Percentiles rank a stretch among this genome's conserved stretches.
Conservation (phyloP, 306 rosid genomes). For the Quercus bicolor region DNA sequence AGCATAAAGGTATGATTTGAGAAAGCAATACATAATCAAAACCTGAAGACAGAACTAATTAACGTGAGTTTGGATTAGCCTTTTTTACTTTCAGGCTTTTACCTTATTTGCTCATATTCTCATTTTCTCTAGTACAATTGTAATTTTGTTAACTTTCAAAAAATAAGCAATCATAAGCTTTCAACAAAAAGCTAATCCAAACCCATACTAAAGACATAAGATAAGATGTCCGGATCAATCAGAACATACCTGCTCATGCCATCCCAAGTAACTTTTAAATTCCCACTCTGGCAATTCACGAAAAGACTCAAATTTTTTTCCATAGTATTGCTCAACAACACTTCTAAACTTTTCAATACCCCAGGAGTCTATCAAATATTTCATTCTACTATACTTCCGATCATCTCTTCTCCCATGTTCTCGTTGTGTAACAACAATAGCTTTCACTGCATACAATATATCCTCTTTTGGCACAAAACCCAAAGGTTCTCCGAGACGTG, state of each 20-base stretch:
- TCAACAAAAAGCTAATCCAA: not conserved
- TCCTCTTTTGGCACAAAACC: slow-evolving; percentile 96
- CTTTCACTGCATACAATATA: slow-evolving; percentile 88
- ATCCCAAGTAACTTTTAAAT: slow-evolving; percentile 90
- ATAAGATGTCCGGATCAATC: slow-evolving; percentile 11
- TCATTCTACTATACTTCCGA: slow-evolving; percentile 92
- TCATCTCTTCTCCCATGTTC: slow-evolving; percentile 98
- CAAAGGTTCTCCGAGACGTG: slow-evolving; percentile 84
- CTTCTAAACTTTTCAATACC: slow-evolving; percentile 89
- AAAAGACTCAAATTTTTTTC: slow-evolving; percentile 81
- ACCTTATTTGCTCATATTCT: too few species aligned
- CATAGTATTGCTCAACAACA: slow-evolving; percentile 78
- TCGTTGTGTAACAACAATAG: slow-evolving; percentile 93
- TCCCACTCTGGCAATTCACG: slow-evolving; percentile 85
- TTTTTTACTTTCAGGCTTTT: too few species aligned
- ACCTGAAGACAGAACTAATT: not conserved
- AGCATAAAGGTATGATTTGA: slow-evolving; percentile 9
- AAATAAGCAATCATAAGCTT: too few species aligned
- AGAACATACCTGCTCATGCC: slow-evolving; percentile 92
- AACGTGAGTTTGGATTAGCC: too few species aligned
- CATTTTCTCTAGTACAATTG: too few species aligned
- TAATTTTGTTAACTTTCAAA: too few species aligned
- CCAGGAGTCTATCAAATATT: slow-evolving; percentile 91
- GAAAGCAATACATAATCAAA: not conserved
- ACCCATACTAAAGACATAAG: not conserved